phyloP scores from a whole-genome alignment of 768 basidiomycete genomes.

The Pleurotus salmoneostramineus region DNA sequence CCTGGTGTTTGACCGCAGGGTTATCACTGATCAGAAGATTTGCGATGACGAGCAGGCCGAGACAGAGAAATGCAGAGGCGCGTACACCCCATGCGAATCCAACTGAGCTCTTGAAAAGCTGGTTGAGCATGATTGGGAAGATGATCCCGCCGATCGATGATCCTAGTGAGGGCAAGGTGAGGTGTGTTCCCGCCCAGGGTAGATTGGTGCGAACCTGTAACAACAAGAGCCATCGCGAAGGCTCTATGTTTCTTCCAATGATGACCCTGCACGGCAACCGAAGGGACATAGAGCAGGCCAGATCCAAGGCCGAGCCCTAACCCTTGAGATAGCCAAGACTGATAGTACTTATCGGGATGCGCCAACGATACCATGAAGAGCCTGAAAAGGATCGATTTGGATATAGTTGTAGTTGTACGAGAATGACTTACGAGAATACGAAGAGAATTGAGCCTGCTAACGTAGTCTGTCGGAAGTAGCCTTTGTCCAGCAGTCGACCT shows the following conservation, averaged over 20 bases:
- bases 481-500: background rate
- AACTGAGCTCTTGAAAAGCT: conserved; percentile 29
- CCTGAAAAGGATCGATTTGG: background rate
- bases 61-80: conserved; percentile 31
- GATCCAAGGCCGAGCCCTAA: conserved; percentile 33
- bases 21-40: conserved; percentile 31
- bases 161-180: conserved; percentile 24
- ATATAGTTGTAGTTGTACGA: background rate
- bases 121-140: conserved; percentile 51
- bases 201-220: background rate
- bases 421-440: conserved; percentile 24
- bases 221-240: conserved; percentile 31
- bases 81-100: conserved; percentile 49
- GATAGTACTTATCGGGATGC: background rate
- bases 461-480: conserved; percentile 27
- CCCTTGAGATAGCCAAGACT: conserved; percentile 42
- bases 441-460: conserved; percentile 35
- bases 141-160: conserved; percentile 47
- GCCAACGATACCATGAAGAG: background rate
- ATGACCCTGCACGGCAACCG: conserved; percentile 28
- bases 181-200: too few species aligned
- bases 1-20: background rate
- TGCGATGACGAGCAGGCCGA: conserved; percentile 32
- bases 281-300: conserved; percentile 42
- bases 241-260: conserved; percentile 29